Conservation (phyloP, 2,329 filamentous ascomycete species). For the Aspergillus thermomutatus region DNA sequence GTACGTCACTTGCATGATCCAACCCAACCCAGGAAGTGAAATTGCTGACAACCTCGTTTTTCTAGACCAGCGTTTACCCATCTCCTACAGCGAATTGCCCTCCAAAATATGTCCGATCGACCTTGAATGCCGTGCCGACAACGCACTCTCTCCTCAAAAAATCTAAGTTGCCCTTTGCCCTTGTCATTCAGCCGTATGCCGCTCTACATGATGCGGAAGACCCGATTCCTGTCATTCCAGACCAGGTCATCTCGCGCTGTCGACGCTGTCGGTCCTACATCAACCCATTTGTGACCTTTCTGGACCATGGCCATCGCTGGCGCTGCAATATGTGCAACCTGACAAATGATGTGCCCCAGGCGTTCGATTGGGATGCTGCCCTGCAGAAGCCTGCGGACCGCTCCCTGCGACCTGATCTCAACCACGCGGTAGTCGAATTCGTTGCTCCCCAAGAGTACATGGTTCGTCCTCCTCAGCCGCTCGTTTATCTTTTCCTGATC, state of each 20-base stretch:
- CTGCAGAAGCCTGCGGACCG: constrained; percentile 87
- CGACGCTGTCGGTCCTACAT: constrained; percentile 95
- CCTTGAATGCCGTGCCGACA: constrained; percentile 88
- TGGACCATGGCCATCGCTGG: constrained; percentile 97
- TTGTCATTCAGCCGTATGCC: constrained; percentile 94
- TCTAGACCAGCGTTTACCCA: constrained; percentile 82
- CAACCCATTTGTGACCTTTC: constrained; percentile 93
- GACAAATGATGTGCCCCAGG: constrained; percentile 98
- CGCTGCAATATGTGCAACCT: constrained; percentile 99
- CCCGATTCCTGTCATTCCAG: constrained; percentile 83
- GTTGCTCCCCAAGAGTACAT: constrained; percentile 99
- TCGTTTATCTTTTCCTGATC: constrained; percentile 93
- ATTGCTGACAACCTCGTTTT: constrained; percentile 38
- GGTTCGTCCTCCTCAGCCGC: constrained; percentile 91
- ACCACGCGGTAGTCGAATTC: constrained; percentile 95
- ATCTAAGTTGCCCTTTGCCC: constrained; percentile 89
- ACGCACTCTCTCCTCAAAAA: constrained; percentile 93
- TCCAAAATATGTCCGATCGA: constrained; percentile 91
- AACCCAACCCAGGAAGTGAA: neutral
- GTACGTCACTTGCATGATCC: constrained; percentile 54
- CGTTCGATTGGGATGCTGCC: constrained; percentile 95
- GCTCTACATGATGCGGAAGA: constrained; percentile 92
- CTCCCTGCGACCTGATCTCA: constrained; percentile 88
- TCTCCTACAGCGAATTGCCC: constrained; percentile 89
- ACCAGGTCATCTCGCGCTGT: constrained; percentile 96